phyloP scores from a whole-genome alignment of 768 basidiomycete genomes.

The Amanita rubescens region DNA sequence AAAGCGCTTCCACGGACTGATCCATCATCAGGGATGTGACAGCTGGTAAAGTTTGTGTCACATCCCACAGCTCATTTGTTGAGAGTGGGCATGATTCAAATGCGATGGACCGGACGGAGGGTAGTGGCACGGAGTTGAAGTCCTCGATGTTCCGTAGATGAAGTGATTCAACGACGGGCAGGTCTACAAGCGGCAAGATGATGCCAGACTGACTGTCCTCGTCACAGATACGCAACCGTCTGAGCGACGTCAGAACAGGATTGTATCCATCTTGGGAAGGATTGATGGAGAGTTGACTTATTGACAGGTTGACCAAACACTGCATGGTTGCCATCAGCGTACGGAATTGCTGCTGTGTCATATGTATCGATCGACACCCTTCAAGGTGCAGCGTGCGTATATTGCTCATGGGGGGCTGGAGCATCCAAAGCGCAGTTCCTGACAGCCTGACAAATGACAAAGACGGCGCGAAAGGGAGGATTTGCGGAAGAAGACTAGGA shows the following conservation, averaged over 20 bases:
- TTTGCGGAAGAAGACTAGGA: conserved; percentile 18
- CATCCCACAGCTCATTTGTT: conserved; percentile 21
- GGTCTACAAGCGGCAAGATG: conserved; percentile 27
- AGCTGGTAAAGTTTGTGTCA: conserved; percentile 29
- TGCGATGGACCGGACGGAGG: conserved; percentile 25
- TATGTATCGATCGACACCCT: conserved; percentile 27
- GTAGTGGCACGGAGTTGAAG: conserved; percentile 26
- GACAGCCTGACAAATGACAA: conserved; percentile 36
- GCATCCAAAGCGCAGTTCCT: conserved; percentile 31
- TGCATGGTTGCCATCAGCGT: conserved; percentile 27
- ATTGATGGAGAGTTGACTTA: conserved; percentile 29
- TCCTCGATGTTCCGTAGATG: conserved; percentile 27
- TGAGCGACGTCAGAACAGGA: conserved; percentile 28
- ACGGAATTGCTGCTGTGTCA: conserved; percentile 30
- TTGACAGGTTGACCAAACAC: conserved; percentile 32
- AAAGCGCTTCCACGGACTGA: conserved; percentile 23
- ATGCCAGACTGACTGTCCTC: conserved; percentile 25
- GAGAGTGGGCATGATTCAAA: conserved; percentile 29
- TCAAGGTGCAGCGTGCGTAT: conserved; percentile 38
- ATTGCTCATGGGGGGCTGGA: conserved; percentile 28
- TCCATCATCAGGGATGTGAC: conserved; percentile 28
- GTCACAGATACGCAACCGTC: conserved; percentile 34
- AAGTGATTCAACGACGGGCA: conserved; percentile 29
- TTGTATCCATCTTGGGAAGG: conserved; percentile 20
- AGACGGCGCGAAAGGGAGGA: conserved; percentile 25